Evolutionary conservation across 2,329 filamentous ascomycete species (phyloP), one percentile per base, ranked within the genome.

Genomic region (Colletotrichum brevisporum): DNA sequence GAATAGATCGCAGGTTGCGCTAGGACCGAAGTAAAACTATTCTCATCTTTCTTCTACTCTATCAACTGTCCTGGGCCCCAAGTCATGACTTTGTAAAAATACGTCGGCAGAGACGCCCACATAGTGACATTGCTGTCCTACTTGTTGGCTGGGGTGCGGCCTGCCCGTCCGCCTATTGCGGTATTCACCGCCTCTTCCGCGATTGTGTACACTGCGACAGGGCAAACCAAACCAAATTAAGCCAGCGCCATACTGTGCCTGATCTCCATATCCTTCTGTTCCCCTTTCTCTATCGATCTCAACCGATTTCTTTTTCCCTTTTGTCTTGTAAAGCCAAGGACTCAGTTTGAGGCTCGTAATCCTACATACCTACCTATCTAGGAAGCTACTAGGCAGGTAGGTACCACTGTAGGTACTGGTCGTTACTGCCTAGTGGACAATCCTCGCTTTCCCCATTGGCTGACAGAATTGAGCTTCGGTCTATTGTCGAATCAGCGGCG

Each of bases 71-170:
- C 1, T 36, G 31, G 10, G 31, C 31, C 10, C 3, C 31, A 36
- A 8, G 5, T 36, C 31, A 4, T 36, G 31, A 36, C 31, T 36
- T 36, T 36, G 31, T 36, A 36, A 36, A 8, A 10, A 36, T 9
- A 36, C 10, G 8, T 36, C 1, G 31, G 31, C 10, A 36, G 31
- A 36, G 31, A 36, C 31, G 31, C 10, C 54, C 21, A 50, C 50
- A 48, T 54, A 27, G 54, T 43, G 15, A 53, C 54, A 43, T 65
- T 43, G 48, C 50, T 31, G 31, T 55, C 41, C n/a, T 54, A 54
- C 48, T 60, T 65, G 31, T 65, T 59, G 62, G 41, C 55, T 45
- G 50, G 50, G 45, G 39, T 57, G 43, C 63, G 63, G 57, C 48
- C 55, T 51, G 57, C 57, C 51, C 57, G 43, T 64, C 6, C n/a